Percentiles rank a stretch among this genome's conserved stretches.
phyloP scores from a whole-genome alignment of 2,329 filamentous ascomycete genomes.

The Tolypocladium nubicola region DNA sequence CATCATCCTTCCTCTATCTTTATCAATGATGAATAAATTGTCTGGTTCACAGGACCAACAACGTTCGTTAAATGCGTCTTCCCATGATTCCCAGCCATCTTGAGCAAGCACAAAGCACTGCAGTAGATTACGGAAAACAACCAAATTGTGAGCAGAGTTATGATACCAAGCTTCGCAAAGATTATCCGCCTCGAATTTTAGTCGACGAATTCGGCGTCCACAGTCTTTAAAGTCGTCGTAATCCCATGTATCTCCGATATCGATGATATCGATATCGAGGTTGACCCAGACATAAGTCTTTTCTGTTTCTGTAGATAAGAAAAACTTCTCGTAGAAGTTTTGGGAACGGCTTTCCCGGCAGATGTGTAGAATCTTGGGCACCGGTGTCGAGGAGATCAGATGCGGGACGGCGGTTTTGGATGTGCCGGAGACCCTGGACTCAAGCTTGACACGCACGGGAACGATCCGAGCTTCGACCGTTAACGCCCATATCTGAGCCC shows the following conservation, averaged over 20 bases:
- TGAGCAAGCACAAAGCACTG: neutral
- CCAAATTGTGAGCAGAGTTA: neutral
- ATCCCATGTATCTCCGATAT: neutral
- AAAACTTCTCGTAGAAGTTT: neutral
- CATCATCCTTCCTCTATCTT: neutral
- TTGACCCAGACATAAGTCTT: neutral
- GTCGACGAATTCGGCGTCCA: neutral
- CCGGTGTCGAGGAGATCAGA: neutral
- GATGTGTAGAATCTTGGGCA: neutral
- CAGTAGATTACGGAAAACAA: neutral
- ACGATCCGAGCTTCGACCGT: neutral
- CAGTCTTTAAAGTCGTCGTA: neutral
- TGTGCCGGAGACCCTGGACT: neutral
- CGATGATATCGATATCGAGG: neutral
- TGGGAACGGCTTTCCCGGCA: neutral
- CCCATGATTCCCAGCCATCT: neutral
- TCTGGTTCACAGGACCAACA: neutral
- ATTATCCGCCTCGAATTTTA: neutral
- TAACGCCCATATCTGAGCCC: neutral
- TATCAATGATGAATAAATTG: neutral
- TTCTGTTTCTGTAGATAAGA: neutral
- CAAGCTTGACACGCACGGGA: neutral
- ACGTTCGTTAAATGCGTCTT: neutral
- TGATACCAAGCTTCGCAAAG: neutral
- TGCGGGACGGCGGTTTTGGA: neutral